phyloP scores from a whole-genome alignment of 2,329 filamentous ascomycete species.

The Penicillium nordicum region DNA sequence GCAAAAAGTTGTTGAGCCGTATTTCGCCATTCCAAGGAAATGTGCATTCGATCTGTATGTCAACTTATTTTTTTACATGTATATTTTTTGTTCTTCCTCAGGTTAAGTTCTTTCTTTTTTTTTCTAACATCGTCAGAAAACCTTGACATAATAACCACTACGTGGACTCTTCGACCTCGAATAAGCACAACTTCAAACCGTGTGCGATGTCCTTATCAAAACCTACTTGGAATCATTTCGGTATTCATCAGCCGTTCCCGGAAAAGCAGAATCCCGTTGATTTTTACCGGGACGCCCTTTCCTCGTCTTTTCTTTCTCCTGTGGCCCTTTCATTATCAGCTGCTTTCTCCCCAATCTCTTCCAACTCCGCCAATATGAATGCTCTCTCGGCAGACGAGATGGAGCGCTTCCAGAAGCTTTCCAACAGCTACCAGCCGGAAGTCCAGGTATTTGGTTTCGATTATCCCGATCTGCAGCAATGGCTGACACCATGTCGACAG shows the following conservation, averaged over 20 bases:
- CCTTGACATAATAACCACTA: constrained; percentile 1
- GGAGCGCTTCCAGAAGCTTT: constrained; percentile 60
- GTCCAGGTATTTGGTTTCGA: constrained; percentile 43
- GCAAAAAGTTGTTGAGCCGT: neutral
- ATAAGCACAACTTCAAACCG: constrained; percentile 9
- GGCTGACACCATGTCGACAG: constrained; percentile 48
- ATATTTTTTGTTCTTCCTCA: neutral
- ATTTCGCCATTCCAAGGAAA: constrained; percentile 4
- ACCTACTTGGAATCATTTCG: constrained; percentile 31
- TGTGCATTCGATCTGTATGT: constrained; percentile 7
- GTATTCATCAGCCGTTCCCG: constrained; percentile 31
- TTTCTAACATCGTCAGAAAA: neutral
- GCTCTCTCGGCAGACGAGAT: constrained; percentile 51
- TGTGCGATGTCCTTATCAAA: constrained; percentile 40
- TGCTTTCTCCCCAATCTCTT: constrained; percentile 8
- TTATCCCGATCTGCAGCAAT: neutral
- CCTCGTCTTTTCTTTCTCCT: constrained; percentile 23
- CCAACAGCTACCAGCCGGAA: constrained; percentile 59
- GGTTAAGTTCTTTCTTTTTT: neutral
- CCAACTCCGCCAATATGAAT: constrained; percentile 32
- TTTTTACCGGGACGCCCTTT: constrained; percentile 24
- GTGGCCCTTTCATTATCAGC: constrained; percentile 23
- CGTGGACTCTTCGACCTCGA: constrained; percentile 10
- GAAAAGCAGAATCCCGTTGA: constrained; percentile 28
- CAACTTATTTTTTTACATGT: neutral